Evolutionary conservation across 148 eudicot species (phyloP).

Genomic region (Vaccinium vitisidaea): DNA sequence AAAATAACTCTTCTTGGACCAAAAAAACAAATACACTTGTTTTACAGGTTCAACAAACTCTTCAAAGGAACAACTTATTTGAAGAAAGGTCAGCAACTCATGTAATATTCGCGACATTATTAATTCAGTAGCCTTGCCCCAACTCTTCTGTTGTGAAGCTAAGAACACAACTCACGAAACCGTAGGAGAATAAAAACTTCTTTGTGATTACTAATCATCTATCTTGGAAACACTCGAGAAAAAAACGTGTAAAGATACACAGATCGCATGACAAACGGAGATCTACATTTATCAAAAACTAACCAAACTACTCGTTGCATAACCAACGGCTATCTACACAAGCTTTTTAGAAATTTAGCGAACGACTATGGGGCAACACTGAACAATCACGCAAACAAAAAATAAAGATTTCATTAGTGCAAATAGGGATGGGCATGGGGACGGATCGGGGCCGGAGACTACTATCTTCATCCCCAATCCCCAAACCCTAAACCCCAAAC

Average conservation of each 20-base stretch:
- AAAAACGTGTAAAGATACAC: neutral
- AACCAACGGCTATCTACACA: neutral
- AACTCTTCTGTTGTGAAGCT: neutral
- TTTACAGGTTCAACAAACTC: neutral
- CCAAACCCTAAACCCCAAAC: no score
- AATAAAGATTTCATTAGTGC: neutral
- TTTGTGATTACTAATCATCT: neutral
- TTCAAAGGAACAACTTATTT: neutral
- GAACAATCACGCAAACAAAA: neutral
- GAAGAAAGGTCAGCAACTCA: neutral
- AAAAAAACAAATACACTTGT: neutral
- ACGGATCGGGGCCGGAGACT: no score
- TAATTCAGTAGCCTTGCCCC: neutral
- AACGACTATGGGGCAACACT: neutral
- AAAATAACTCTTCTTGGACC: neutral
- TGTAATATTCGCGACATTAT: neutral
- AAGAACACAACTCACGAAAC: neutral
- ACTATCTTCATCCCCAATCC: no score
- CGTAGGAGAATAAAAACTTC: neutral
- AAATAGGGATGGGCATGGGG: no score
- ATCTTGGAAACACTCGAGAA: neutral
- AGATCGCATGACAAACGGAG: neutral
- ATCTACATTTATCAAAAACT: neutral
- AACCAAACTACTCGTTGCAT: neutral
- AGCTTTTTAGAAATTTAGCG: neutral